A percentile compares a stretch with the other conserved stretches of the same genome.
phyloP scores from a whole-genome alignment of 2,329 filamentous ascomycete genomes.

The Diaporthe sp. region DNA sequence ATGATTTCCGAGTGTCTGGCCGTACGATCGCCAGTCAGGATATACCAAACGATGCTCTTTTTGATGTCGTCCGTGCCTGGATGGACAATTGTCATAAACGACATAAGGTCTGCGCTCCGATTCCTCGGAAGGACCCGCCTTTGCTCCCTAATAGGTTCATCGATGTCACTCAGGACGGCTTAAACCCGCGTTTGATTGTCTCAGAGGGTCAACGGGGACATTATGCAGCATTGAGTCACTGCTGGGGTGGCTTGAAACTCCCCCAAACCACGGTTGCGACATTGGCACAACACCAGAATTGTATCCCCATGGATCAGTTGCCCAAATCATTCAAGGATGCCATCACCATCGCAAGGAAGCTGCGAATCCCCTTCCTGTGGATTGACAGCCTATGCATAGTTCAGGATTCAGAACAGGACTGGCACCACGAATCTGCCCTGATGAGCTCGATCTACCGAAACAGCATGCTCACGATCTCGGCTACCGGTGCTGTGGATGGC shows the following conservation, averaged over 20 bases:
- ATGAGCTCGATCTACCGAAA: slow-evolving; percentile 33
- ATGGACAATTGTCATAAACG: not conserved
- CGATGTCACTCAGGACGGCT: slow-evolving; percentile 4
- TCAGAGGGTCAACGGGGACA: not conserved
- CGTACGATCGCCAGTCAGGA: not conserved
- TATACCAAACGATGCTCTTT: not conserved
- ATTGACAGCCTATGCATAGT: slow-evolving; percentile 36
- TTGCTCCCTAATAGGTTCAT: slow-evolving; percentile 8
- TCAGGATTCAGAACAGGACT: slow-evolving; percentile 27
- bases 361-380: slow-evolving; percentile 26
- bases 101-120: slow-evolving; percentile 1
- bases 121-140: not conserved
- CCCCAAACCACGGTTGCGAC: not conserved
- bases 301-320: not conserved
- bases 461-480: slow-evolving; percentile 20
- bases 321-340: slow-evolving; percentile 29
- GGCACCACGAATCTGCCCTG: slow-evolving; percentile 23
- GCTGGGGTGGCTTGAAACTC: slow-evolving; percentile 18
- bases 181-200: not conserved
- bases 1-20: not conserved
- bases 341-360: slow-evolving; percentile 6
- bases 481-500: slow-evolving; percentile 25
- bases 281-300: not conserved
- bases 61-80: slow-evolving; percentile 14
- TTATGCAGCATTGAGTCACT: slow-evolving; percentile 32